Percentiles rank a stretch among this genome's conserved stretches.
These are phyloP conservation scores for Gaeumannomyces sp. DNA, from an alignment of 2,329 filamentous ascomycete genomes.

Conservation along the genomic window DNA sequence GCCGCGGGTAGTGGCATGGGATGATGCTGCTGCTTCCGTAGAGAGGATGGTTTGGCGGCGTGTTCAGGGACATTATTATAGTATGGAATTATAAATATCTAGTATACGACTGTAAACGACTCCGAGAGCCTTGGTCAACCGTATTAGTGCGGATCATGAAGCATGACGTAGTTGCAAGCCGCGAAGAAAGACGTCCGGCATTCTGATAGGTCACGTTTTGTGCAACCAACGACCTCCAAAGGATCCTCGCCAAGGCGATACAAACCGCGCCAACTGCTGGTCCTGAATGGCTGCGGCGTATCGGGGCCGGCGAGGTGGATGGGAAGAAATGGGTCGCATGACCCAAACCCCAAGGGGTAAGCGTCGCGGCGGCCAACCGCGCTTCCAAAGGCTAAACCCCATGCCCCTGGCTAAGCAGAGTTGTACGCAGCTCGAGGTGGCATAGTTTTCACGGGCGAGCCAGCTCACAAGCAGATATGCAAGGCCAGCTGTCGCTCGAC, in stretches of 20 bases:
- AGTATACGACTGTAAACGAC: too few species aligned
- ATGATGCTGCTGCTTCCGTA: too few species aligned
- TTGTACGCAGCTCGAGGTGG: background rate
- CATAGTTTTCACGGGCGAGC: background rate
- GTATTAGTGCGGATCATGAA: too few species aligned
- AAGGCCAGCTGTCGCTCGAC: background rate
- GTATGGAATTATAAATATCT: too few species aligned
- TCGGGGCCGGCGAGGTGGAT: too few species aligned
- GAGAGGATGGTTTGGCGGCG: too few species aligned
- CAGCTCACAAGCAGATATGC: background rate
- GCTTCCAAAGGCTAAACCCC: background rate
- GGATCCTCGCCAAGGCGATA: background rate
- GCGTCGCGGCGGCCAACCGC: too few species aligned
- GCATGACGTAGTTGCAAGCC: background rate
- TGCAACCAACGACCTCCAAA: background rate
- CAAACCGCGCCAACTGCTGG: too few species aligned
- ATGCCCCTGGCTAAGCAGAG: background rate
- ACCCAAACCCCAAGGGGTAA: background rate
- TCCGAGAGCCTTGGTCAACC: too few species aligned
- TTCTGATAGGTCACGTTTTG: background rate
- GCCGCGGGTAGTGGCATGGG: too few species aligned
- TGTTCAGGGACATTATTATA: too few species aligned
- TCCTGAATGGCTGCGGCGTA: too few species aligned
- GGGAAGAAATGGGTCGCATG: background rate
- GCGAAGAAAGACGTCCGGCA: background rate